Base-by-base conservation (phyloP, 106 monocot genomes). In the Posidonia australis region DNA sequence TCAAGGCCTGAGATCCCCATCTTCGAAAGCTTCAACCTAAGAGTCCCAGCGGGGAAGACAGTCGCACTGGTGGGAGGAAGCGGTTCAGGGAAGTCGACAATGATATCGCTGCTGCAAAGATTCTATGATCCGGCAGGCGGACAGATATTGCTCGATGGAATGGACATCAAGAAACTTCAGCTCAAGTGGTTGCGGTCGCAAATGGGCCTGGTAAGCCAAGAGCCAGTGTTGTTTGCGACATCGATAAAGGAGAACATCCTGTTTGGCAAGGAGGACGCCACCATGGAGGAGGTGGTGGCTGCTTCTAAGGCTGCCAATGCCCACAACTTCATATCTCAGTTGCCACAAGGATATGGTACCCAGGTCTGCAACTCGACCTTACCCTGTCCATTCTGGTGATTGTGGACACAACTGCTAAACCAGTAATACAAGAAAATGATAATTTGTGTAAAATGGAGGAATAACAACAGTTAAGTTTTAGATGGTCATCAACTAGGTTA, bases 191-290 rank as follows among this genome's bases (percentile, higher is more conserved):
- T 93, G 77, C 62, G 93, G 60, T 79, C 79, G 7, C 89, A 89
- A 62, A 89, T 93, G 70, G 93, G 93, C 7, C 43, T 93, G 59
- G 93, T 93, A 22, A 93, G 86, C 58, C 93, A 93, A 58, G 89
- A 93, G 70, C 93, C 93, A 0, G 81, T 81, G 6, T 64, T 93
- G 18, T 93, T 93, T 44, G 93, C 89, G 0, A 89, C 86, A 1
- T 57, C 73, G 23, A 73, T 80, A 11, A 72, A 72, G 41, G 80
- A 80, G 52, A 80, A 80, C 54, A 80, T 80, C 24, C 26, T 74
- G 21, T 67, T 74, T 11, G 74, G 74, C 16, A 74, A 74, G 67
- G 74, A 74, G 43, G 67, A 61, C 28, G 74, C 67, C 16, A 60
- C 66, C 58, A 74, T 75, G 71, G 76, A 69, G 3, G 69, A 76